Conservation (phyloP, 306 rosid species). For the apple (Malus domestica) region ASM211411v1 NC_041791.1:18063501-18064000, state of each 20-base stretch:
- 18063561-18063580: conserved; percentile 25
- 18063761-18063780: not conserved
- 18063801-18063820: not conserved
- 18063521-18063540: conserved; percentile 22
- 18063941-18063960: conserved; percentile 25
- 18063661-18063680: not conserved
- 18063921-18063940: conserved; percentile 31
- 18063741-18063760: not conserved
- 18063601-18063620: not conserved
- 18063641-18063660: not conserved
- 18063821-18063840: no score
- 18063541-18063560: conserved; percentile 16
- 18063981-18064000: conserved; percentile 11
- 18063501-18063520: conserved; percentile 16
- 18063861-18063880: no score
- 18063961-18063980: conserved; percentile 25
- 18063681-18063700: not conserved
- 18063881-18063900: conserved; percentile 6
- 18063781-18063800: no score
- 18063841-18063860: not conserved
- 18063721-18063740: not conserved
- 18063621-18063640: not conserved
- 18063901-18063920: conserved; percentile 35
- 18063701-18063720: no score
- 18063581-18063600: not conserved